Evolutionary conservation across 192 early-diverging fungal genomes (phyloP).

Genomic region (Entrophospora sp.): DNA sequence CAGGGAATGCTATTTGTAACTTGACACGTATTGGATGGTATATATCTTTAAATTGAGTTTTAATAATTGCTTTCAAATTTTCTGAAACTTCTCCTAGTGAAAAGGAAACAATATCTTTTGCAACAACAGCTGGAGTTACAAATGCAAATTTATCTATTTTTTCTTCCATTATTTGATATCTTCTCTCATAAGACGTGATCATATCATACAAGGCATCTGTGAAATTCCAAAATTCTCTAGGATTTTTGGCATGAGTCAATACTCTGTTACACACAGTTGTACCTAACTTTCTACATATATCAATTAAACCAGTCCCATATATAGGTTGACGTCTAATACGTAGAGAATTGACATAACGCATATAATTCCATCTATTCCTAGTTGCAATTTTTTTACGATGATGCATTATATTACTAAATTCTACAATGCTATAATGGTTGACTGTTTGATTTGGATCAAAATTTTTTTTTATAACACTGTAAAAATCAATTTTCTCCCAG

Average conservation of each 20-base stretch:
- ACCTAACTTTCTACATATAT: slow-evolving; percentile 21
- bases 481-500: slow-evolving; percentile 19
- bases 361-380: slow-evolving; percentile 32
- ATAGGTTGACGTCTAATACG: slow-evolving; percentile 29
- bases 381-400: slow-evolving; percentile 20
- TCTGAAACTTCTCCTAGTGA: slow-evolving; percentile 19
- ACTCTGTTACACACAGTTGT: neutral
- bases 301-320: slow-evolving; percentile 35
- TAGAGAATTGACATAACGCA: slow-evolving; percentile 36
- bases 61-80: slow-evolving; percentile 11
- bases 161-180: slow-evolving; percentile 31
- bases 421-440: slow-evolving; percentile 37
- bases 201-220: slow-evolving; percentile 25
- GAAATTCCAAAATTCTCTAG: slow-evolving; percentile 25
- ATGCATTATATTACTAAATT: slow-evolving; percentile 28
- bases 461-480: neutral
- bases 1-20: slow-evolving; percentile 72
- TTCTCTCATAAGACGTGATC: slow-evolving; percentile 28
- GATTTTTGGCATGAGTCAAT: slow-evolving; percentile 25
- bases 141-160: slow-evolving; percentile 48
- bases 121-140: slow-evolving; percentile 46
- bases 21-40: slow-evolving; percentile 51
- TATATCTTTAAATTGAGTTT: slow-evolving; percentile 36
- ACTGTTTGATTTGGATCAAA: neutral
- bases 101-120: slow-evolving; percentile 16